These are phyloP conservation scores for Lasiodiplodia hormozganensis DNA, from an alignment of 2,329 filamentous ascomycete genomes.

Conservation along the genomic window DNA sequence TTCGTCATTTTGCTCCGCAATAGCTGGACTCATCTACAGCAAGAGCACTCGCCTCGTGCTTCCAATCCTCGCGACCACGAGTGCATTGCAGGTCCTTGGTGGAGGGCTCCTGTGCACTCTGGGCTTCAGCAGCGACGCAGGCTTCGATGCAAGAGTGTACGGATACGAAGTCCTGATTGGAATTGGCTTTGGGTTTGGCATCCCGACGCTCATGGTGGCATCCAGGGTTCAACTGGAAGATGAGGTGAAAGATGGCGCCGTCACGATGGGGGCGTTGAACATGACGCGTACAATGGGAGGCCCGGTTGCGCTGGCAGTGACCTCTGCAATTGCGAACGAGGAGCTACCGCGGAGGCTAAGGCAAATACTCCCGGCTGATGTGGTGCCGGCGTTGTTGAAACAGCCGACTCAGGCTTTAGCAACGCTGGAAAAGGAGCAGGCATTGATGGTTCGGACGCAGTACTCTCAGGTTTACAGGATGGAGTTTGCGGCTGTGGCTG, in stretches of 20 bases:
- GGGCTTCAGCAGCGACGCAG: not conserved
- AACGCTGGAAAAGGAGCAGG: too few relatives aligned
- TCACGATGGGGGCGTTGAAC: not conserved
- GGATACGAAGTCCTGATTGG: not conserved
- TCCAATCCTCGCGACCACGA: not conserved
- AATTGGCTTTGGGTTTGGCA: not conserved
- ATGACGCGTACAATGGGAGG: not conserved
- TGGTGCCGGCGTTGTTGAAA: too few relatives aligned
- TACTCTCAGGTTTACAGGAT: too few relatives aligned
- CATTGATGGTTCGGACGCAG: too few relatives aligned
- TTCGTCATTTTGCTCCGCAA: too few relatives aligned
- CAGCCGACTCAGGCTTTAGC: too few relatives aligned
- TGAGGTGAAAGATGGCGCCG: not conserved
- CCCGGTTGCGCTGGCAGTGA: too few relatives aligned
- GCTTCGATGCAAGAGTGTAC: not conserved
- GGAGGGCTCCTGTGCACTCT: not conserved
- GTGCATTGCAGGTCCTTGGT: not conserved
- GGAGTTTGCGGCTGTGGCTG: too few relatives aligned
- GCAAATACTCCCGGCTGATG: too few relatives aligned
- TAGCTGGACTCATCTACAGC: not conserved
- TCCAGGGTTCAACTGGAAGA: not conserved
- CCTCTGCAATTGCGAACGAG: too few relatives aligned
- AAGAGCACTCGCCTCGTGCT: not conserved
- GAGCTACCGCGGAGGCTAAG: too few relatives aligned
- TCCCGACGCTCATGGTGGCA: not conserved